Evolutionary conservation across 1,284 basidiomycete genomes (phyloP).

Genomic region (Marasmius tenuissimus): DNA sequence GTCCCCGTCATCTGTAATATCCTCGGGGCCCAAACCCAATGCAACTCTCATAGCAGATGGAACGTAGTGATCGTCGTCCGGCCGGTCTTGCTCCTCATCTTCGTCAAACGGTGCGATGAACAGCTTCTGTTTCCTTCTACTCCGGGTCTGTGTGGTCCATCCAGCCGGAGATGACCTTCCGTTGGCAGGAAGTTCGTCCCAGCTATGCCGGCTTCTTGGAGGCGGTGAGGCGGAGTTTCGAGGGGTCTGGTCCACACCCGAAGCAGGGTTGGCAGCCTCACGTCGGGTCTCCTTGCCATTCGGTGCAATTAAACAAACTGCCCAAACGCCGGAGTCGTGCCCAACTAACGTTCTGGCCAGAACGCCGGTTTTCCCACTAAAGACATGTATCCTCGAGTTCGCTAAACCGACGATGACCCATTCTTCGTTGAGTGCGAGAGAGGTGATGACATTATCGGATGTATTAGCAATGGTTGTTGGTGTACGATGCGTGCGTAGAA

Average conservation of each 20-base stretch:
- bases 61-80: slow-evolving; percentile 10
- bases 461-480: slow-evolving; percentile 37
- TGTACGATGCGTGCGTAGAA: slow-evolving; percentile 75
- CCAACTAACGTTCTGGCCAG: slow-evolving; percentile 80
- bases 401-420: slow-evolving; percentile 92
- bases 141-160: slow-evolving; percentile 1
- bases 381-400: slow-evolving; percentile 86
- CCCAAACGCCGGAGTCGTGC: slow-evolving; percentile 92
- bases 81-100: slow-evolving; percentile 1
- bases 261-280: slow-evolving; percentile 2
- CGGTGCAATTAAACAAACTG: slow-evolving; percentile 71
- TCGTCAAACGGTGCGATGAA: not conserved
- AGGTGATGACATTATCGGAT: slow-evolving; percentile 80
- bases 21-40: slow-evolving; percentile 14
- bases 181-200: not conserved
- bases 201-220: not conserved
- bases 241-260: not conserved
- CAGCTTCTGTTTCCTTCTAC: slow-evolving; percentile 6
- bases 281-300: slow-evolving; percentile 37
- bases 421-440: slow-evolving; percentile 81
- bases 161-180: not conserved
- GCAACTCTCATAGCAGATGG: slow-evolving; percentile 17
- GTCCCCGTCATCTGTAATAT: slow-evolving; percentile 8
- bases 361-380: slow-evolving; percentile 79
- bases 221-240: not conserved